Conservation (phyloP, 495 filamentous ascomycete genomes). For the Hypoxylon cercidicola region DNA sequence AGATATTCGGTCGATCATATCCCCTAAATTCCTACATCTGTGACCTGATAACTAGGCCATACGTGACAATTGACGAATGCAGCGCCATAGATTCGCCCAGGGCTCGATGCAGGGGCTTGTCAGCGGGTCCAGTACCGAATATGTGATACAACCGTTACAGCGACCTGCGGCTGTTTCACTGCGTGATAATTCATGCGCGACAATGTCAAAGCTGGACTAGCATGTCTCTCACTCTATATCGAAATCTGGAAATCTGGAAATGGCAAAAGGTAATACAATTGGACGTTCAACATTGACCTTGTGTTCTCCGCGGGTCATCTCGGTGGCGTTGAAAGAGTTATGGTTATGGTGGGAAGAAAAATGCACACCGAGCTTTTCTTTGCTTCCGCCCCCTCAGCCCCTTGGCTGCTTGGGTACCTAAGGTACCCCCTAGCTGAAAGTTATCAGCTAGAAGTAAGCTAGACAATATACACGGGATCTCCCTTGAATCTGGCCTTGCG, state of each 20-base stretch:
- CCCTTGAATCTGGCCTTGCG: conserved; percentile 10
- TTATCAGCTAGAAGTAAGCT: conserved; percentile 5
- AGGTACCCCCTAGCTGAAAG: conserved; percentile 8
- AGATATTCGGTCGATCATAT: conserved; percentile 31
- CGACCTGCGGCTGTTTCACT: conserved; percentile 41
- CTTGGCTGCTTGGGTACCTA: background rate
- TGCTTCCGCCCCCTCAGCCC: too few relatives aligned
- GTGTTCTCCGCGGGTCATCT: conserved; percentile 4
- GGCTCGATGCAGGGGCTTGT: conserved; percentile 34
- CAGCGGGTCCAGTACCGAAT: conserved; percentile 31
- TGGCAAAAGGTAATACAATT: conserved; percentile 13
- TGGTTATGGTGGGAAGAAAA: too few relatives aligned
- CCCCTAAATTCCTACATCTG: conserved; percentile 21
- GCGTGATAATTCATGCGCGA: conserved; percentile 10
- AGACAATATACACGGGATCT: conserved; percentile 18
- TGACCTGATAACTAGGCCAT: conserved; percentile 11
- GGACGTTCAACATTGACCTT: conserved; percentile 13
- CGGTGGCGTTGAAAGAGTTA: background rate
- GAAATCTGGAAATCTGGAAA: background rate
- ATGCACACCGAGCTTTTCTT: background rate
- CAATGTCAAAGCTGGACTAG: conserved; percentile 4
- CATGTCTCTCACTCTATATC: conserved; percentile 13
- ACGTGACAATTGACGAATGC: conserved; percentile 31
- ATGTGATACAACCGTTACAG: conserved; percentile 45
- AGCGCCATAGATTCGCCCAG: conserved; percentile 24